These are phyloP conservation scores for Fraxinus cuspidata DNA, from an alignment of 257 asterid genomes.

Conservation along the genomic window DNA sequence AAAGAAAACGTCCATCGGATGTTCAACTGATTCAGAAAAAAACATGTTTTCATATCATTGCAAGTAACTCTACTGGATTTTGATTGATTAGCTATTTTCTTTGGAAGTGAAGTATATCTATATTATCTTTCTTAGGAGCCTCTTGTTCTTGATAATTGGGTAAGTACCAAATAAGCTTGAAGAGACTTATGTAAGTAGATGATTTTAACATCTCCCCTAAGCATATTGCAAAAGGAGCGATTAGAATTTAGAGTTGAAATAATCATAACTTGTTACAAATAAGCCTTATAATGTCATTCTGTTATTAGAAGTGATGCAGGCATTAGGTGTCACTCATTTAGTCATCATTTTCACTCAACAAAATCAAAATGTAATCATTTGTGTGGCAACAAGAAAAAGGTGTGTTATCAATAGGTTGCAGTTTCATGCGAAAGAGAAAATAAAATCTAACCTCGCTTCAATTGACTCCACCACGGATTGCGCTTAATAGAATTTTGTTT, in stretches of 20 bases:
- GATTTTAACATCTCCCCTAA: background rate
- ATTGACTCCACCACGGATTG: slow-evolving; percentile 26
- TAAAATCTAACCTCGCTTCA: slow-evolving; percentile 44
- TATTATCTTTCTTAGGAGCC: background rate
- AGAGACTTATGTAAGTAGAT: background rate
- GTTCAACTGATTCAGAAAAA: background rate
- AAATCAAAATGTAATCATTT: background rate
- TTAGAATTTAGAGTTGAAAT: background rate
- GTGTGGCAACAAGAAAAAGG: background rate
- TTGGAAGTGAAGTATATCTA: background rate
- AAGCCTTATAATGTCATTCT: background rate
- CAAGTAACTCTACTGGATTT: background rate
- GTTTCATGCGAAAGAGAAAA: slow-evolving; percentile 18
- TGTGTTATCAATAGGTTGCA: background rate
- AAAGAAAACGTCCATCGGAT: background rate
- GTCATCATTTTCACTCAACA: background rate
- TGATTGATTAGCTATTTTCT: slow-evolving; percentile 1
- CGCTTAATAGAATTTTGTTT: slow-evolving; percentile 27
- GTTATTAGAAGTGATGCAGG: background rate
- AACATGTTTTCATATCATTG: background rate
- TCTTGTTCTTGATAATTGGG: background rate
- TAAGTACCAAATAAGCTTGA: background rate
- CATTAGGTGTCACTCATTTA: background rate
- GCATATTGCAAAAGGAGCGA: background rate
- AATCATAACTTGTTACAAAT: background rate